Percentiles rank a stretch among this genome's conserved stretches.
These are phyloP conservation scores for Marchantia polymorpha DNA, from an alignment of 225 moss, liverwort and hornwort genomes.

Conservation along the genomic window DNA sequence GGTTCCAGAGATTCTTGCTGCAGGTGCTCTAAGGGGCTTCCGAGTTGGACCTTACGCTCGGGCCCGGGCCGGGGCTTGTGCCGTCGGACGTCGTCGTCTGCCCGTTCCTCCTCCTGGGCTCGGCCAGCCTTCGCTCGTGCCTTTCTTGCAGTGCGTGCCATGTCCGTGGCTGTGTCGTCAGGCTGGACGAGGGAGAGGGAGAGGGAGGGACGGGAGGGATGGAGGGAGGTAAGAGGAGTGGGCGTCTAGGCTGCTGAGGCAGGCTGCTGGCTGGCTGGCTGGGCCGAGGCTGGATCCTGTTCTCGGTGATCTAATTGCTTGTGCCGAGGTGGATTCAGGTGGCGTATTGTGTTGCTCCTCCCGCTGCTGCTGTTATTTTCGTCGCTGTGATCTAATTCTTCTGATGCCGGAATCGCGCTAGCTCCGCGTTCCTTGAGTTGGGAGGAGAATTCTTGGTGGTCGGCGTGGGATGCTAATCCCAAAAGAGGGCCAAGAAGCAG, in stretches of 20 bases:
- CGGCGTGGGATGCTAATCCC: constrained; percentile 18
- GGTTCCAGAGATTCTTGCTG: neutral
- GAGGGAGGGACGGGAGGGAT: no score
- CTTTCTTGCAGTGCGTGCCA: constrained; percentile 11
- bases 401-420: neutral
- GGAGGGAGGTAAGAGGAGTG: neutral
- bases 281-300: neutral
- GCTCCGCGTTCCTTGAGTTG: neutral
- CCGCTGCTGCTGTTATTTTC: neutral
- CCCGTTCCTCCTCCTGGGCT: neutral
- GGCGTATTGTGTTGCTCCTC: neutral
- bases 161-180: neutral
- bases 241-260: neutral
- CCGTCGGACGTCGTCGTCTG: neutral
- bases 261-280: neutral
- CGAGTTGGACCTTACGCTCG: neutral
- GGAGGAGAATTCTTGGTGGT: neutral
- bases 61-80: no score
- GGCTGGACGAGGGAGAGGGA: neutral
- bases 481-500: constrained; percentile 36
- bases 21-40: neutral
- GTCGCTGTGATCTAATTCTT: no score
- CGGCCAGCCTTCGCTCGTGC: neutral
- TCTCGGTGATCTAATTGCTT: neutral
- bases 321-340: neutral